Percentiles rank a stretch among this genome's conserved stretches.
Conservation (phyloP, 1,139 yeast genomes). For the Hyphopichia khmerensis region DNA sequence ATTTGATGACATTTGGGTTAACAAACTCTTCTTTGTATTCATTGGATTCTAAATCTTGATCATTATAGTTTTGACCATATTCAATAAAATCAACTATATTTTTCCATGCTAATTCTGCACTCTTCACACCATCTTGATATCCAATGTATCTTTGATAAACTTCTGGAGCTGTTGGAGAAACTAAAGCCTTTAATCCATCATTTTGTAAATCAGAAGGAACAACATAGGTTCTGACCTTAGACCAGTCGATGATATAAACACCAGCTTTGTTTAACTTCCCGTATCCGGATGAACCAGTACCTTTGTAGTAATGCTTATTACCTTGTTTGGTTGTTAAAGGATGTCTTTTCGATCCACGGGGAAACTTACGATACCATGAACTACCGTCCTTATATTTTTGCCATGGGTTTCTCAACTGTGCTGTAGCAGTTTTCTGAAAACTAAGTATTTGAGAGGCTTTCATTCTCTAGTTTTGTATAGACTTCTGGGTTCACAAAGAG, state of each 20-base stretch:
- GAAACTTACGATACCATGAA: conserved; percentile 75
- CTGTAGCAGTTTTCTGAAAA: conserved; percentile 54
- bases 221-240: conserved; percentile 85
- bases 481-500: too few relatives aligned
- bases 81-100: conserved; percentile 75
- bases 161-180: conserved; percentile 66
- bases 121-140: conserved; percentile 68
- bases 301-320: conserved; percentile 90
- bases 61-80: conserved; percentile 56
- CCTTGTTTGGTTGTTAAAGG: conserved; percentile 91
- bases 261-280: conserved; percentile 79
- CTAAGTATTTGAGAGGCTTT: conserved; percentile 49
- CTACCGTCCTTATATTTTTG: conserved; percentile 80
- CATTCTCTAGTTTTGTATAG: conserved; percentile 35
- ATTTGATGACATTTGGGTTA: conserved; percentile 19
- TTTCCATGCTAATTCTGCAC: conserved; percentile 70
- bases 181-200: conserved; percentile 67
- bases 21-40: conserved; percentile 47
- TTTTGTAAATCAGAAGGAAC: conserved; percentile 59
- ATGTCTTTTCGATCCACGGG: conserved; percentile 81
- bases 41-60: conserved; percentile 36
- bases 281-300: conserved; percentile 92
- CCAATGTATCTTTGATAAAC: conserved; percentile 69
- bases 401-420: conserved; percentile 81
- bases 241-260: conserved; percentile 75